Conservation (phyloP, 768 basidiomycete species). For the Russula brevipes region DNA sequence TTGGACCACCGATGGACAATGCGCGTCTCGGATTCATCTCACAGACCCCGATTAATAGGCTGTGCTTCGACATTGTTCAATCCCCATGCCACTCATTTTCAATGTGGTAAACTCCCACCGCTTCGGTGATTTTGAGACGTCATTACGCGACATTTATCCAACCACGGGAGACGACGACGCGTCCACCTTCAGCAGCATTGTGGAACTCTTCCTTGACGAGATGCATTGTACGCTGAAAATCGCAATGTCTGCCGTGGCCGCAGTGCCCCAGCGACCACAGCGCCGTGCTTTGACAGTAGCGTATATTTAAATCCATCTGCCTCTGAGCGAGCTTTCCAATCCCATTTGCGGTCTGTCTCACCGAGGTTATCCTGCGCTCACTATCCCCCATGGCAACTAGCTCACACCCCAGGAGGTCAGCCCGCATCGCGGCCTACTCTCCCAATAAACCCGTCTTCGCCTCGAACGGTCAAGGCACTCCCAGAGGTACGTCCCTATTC, state of each 20-base stretch:
- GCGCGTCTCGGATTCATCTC: background rate
- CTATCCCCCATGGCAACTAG: background rate
- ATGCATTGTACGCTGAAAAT: background rate
- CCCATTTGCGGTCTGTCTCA: background rate
- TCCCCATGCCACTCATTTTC: background rate
- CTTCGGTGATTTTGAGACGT: background rate
- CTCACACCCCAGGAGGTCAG: background rate
- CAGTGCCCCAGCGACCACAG: background rate
- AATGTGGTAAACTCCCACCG: background rate
- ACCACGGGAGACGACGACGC: background rate
- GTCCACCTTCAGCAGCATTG: background rate
- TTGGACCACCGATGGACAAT: background rate
- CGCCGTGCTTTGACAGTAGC: background rate
- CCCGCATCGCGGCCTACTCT: no score
- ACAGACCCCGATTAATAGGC: background rate
- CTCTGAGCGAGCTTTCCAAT: background rate
- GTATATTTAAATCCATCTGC: background rate
- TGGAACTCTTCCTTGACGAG: background rate
- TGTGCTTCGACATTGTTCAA: background rate
- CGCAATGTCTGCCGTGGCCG: background rate
- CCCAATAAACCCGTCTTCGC: no score
- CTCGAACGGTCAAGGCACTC: no score
- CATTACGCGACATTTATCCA: no score
- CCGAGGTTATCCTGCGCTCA: background rate
- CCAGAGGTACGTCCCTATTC: no score